Percentiles rank a stretch among this genome's conserved stretches.
These are phyloP conservation scores for Asterionellopsis glacialis DNA, from an alignment of 108 stramenopile genomes.

Conservation along the genomic window DNA sequence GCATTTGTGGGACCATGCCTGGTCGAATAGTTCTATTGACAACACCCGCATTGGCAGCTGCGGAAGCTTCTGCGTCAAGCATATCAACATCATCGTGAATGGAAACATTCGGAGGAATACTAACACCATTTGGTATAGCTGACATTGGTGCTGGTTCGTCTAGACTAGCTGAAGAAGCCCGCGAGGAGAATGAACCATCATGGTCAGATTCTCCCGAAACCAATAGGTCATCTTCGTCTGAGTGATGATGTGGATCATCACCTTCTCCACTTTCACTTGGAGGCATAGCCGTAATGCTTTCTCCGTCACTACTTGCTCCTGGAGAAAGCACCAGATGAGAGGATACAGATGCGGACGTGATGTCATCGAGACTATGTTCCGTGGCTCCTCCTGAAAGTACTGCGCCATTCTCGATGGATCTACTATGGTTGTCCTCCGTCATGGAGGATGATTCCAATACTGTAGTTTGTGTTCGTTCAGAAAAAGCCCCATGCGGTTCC, in stretches of 20 bases:
- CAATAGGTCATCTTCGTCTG: background rate
- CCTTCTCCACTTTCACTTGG: slow-evolving; percentile 30
- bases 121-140: background rate
- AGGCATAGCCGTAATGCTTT: slow-evolving; percentile 41
- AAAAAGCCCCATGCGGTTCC: slow-evolving; percentile 11
- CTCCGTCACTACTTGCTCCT: slow-evolving; percentile 12
- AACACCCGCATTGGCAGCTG: slow-evolving; percentile 14
- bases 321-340: slow-evolving; percentile 15
- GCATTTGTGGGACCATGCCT: slow-evolving; percentile 14
- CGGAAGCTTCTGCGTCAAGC: slow-evolving; percentile 5
- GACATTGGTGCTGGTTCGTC: background rate
- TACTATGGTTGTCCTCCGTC: no score
- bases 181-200: background rate
- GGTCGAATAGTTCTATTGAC: slow-evolving; percentile 42
- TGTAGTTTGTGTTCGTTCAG: slow-evolving; percentile 43
- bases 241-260: background rate
- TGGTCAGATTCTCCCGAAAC: background rate
- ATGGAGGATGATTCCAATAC: slow-evolving; percentile 33
- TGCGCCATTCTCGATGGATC: no score
- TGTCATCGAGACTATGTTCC: slow-evolving; percentile 20
- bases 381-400: slow-evolving; percentile 19
- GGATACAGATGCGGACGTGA: slow-evolving; percentile 14
- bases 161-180: background rate
- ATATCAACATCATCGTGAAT: background rate
- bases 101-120: background rate